Evolutionary conservation across 306 rosid species (phyloP).

Genomic region (Quercus suber): DNA sequence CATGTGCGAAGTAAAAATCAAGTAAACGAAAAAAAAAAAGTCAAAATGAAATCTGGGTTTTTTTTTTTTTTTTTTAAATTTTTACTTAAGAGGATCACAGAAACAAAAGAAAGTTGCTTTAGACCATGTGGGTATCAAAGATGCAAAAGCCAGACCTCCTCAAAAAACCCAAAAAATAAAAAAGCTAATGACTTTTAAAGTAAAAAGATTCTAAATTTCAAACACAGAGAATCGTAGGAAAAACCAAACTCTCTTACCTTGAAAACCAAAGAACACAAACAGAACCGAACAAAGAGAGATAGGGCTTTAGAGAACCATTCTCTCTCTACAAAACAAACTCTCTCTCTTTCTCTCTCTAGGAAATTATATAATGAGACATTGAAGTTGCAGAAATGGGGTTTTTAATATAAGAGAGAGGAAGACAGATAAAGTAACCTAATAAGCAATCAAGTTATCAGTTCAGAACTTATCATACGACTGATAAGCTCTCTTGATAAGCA

Average conservation of each 20-base stretch:
- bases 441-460: accelerated
- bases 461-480: accelerated
- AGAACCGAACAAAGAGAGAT: constrained; percentile 39
- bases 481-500: background rate
- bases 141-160: constrained; percentile 50
- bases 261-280: constrained; percentile 37
- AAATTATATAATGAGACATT: constrained; percentile 38
- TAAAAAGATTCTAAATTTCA: constrained; percentile 51
- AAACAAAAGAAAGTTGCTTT: constrained; percentile 62
- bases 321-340: constrained; percentile 2
- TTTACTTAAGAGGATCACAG: constrained; percentile 40
- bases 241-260: constrained; percentile 49
- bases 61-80: constrained; percentile 1
- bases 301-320: constrained; percentile 25
- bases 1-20: constrained; percentile 24
- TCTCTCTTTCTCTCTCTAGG: constrained; percentile 48
- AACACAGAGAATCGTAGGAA: constrained; percentile 5
- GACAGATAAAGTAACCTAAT: constrained; percentile 51
- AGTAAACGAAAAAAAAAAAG: constrained; percentile 14
- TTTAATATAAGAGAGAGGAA: constrained; percentile 53
- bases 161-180: constrained; percentile 30
- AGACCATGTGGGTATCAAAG: constrained; percentile 58
- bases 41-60: constrained; percentile 16
- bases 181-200: constrained; percentile 35
- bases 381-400: constrained; percentile 62